Base-by-base conservation (phyloP, 345 rosid genomes). In the Eucalyptus fibrosa region DNA sequence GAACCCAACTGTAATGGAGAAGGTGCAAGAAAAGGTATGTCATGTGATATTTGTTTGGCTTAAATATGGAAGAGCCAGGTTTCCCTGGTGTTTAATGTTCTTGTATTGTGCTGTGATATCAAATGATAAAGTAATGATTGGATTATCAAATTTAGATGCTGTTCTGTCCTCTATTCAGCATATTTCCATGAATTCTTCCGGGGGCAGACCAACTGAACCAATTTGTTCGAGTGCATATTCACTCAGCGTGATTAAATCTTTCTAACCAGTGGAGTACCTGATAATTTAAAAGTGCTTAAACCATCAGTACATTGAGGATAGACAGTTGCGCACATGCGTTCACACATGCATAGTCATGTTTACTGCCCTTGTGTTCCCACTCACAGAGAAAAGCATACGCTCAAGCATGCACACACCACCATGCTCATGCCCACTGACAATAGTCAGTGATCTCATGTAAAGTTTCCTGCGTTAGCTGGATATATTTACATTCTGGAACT, bases 11-110 rank as follows among this genome's bases (percentile, higher is more conserved):
- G 94, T 92, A 89, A 94, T 96, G 98, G 97, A 95, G 40, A 97
- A 95, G 90, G 99, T 94, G 87, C 95, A 65, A 93, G 99, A 97
- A 89, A 96, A 95, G 97, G 99, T 97, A 92, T 50, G 69, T 62
- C 51, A 56, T 56, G 62, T 56, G 62, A 9, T 56, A 10, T 56
- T 37, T 83, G 69, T 21, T 87, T 86, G 77, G 50, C 28, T 28
- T n/a, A 45, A 69, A 40, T 40, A 77, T 77, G 42, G 28, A 77
- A 37, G 83, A 40, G 47, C 47, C 47, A 11, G 83, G 83, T 37
- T 77, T 37, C 23, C 42, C 37, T 37, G 47, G 83, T 21, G 42
- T 77, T 77, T 37, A 77, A 40, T 40, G 30, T 77, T 42, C 83
- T 37, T 77, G 47, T 37, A 13, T 40, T 11, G 83, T 77, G 16